These are phyloP conservation scores for Aspergillus texensis DNA, from an alignment of 2,329 filamentous ascomycete genomes.

Conservation along the genomic window DNA sequence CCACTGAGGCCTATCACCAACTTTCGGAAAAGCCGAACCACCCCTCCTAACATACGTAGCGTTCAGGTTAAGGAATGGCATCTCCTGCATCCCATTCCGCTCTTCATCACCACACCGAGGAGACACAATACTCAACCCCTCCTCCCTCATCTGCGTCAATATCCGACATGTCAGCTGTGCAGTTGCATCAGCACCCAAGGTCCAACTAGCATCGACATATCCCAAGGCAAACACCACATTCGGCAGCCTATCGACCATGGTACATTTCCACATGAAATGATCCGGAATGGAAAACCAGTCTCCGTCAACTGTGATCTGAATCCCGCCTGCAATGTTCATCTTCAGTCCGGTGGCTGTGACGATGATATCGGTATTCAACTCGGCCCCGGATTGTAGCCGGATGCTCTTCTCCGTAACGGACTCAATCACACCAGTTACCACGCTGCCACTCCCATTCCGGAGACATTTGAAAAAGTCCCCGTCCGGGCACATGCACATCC, in stretches of 20 bases:
- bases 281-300: constrained; percentile 21
- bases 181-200: constrained; percentile 34
- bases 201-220: constrained; percentile 34
- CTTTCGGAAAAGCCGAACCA: background rate
- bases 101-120: background rate
- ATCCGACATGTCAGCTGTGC: constrained; percentile 27
- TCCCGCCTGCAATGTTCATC: constrained; percentile 27
- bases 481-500: constrained; percentile 66
- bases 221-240: constrained; percentile 26
- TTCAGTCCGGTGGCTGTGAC: constrained; percentile 29
- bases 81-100: background rate
- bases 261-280: constrained; percentile 32
- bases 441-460: constrained; percentile 26
- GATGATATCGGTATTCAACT: constrained; percentile 32
- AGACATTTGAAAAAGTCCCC: constrained; percentile 58
- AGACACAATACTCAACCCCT: background rate
- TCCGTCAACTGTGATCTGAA: constrained; percentile 28
- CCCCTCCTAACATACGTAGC: constrained; percentile 1
- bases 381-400: constrained; percentile 42
- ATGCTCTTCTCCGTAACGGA: constrained; percentile 50
- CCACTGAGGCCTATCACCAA: background rate
- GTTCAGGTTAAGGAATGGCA: background rate
- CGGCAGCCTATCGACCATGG: constrained; percentile 1
- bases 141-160: constrained; percentile 19
- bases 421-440: constrained; percentile 51